phyloP scores from a whole-genome alignment of 768 basidiomycete species.

The Leccinellum luteum region DNA sequence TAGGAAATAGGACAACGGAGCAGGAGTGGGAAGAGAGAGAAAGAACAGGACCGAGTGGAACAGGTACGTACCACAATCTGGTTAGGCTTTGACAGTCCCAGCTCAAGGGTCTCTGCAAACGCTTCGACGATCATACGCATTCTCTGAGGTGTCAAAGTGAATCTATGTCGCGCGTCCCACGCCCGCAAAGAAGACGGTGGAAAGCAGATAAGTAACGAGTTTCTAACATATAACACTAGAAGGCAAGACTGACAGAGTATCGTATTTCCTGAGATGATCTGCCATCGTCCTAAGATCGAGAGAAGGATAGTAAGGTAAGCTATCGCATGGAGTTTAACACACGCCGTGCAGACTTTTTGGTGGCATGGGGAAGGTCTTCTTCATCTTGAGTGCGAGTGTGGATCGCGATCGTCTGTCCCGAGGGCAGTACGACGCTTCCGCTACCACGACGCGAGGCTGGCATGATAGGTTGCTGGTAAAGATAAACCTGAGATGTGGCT shows the following conservation, averaged over 20 bases:
- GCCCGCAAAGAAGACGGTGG: neutral
- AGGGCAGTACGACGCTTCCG: constrained; percentile 66
- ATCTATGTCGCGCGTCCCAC: constrained; percentile 42
- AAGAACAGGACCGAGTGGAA: neutral
- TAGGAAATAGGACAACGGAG: constrained; percentile 2
- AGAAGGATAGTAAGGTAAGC: constrained; percentile 5
- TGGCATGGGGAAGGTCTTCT: constrained; percentile 88
- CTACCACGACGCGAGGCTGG: constrained; percentile 75
- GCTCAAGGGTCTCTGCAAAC: constrained; percentile 88
- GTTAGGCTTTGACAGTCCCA: constrained; percentile 75
- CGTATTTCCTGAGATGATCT: constrained; percentile 89
- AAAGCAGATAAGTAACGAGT: constrained; percentile 1
- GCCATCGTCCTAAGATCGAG: constrained; percentile 72
- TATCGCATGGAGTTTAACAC: neutral
- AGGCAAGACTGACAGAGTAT: constrained; percentile 63
- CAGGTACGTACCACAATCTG: constrained; percentile 81
- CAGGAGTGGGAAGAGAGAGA: constrained; percentile 1
- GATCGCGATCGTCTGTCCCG: constrained; percentile 77
- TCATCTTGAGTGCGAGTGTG: constrained; percentile 88
- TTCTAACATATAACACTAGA: neutral
- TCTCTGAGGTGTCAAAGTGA: constrained; percentile 83
- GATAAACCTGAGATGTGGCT: neutral
- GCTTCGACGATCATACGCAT: constrained; percentile 98
- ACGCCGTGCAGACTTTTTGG: constrained; percentile 66
- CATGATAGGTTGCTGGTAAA: constrained; percentile 39